A percentile compares a stretch with the other conserved stretches of the same genome.
Evolutionary conservation across 208 protist genomes (phyloP).

Genomic region (Angomonas ambiguus): DNA sequence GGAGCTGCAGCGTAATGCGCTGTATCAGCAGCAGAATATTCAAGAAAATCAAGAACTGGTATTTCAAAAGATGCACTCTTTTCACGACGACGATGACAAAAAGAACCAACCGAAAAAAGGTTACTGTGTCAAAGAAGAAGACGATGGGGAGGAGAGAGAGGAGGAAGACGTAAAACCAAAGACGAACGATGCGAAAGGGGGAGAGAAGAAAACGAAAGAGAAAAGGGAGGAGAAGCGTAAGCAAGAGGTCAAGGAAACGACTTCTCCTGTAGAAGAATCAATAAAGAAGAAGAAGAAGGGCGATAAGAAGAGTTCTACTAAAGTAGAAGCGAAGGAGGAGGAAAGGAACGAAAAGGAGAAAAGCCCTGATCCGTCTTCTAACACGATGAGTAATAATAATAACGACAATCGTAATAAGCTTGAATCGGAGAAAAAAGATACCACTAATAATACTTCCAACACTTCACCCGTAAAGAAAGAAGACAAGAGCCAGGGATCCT

Average conservation of each 20-base stretch:
- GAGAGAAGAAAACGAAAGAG: not conserved
- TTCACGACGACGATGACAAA: not conserved
- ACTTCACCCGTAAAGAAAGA: not conserved
- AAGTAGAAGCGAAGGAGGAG: too few relatives aligned
- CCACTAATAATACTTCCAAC: too few relatives aligned
- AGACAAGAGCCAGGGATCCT: not conserved
- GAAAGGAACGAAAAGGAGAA: too few relatives aligned
- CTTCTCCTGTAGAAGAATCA: too few relatives aligned
- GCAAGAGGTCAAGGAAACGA: too few relatives aligned
- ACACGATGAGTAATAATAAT: too few relatives aligned
- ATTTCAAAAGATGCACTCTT: not conserved
- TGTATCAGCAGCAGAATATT: slow-evolving; percentile 27
- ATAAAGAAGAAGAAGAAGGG: too few relatives aligned
- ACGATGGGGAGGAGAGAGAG: not conserved
- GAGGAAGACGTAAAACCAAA: not conserved
- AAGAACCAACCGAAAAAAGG: not conserved
- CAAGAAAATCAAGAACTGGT: slow-evolving; percentile 23
- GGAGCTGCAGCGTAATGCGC: slow-evolving; percentile 44
- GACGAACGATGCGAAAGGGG: not conserved
- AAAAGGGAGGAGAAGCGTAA: too few relatives aligned
- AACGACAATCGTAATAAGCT: too few relatives aligned
- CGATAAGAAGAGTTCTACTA: too few relatives aligned
- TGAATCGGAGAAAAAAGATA: too few relatives aligned
- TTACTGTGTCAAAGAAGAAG: not conserved
- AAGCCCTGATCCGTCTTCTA: too few relatives aligned